Evolutionary conservation across 2,329 filamentous ascomycete genomes (phyloP).

Genomic region (Phialophora expanda): DNA sequence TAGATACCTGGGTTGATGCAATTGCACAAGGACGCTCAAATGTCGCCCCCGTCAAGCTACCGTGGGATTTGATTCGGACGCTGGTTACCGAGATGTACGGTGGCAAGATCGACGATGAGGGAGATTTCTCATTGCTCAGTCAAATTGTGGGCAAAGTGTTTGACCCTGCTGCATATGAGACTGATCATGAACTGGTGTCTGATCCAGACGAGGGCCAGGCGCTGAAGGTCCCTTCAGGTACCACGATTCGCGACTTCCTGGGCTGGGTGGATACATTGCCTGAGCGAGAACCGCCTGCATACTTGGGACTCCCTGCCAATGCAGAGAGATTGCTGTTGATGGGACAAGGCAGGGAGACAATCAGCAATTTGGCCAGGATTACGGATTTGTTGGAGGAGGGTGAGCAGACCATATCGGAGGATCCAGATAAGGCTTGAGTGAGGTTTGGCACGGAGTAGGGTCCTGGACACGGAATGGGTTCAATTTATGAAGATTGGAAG

Average conservation of each 20-base stretch:
- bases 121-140: constrained; percentile 75
- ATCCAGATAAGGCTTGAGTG: constrained; percentile 16
- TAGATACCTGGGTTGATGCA: constrained; percentile 90
- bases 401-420: constrained; percentile 69
- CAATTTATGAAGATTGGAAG: not conserved
- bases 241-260: constrained; percentile 82
- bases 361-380: constrained; percentile 82
- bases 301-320: constrained; percentile 89
- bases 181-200: constrained; percentile 86
- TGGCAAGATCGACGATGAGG: constrained; percentile 93
- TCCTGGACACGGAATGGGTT: not conserved
- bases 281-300: constrained; percentile 94
- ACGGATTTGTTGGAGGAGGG: constrained; percentile 90
- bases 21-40: constrained; percentile 86
- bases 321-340: constrained; percentile 94
- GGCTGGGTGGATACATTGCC: constrained; percentile 90
- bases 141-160: constrained; percentile 77
- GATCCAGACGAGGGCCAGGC: constrained; percentile 61
- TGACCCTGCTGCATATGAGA: constrained; percentile 87
- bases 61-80: constrained; percentile 93
- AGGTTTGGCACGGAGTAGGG: not conserved
- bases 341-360: constrained; percentile 82
- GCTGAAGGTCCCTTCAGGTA: constrained; percentile 78
- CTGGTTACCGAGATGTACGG: constrained; percentile 94
- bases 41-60: constrained; percentile 88